Base-by-base conservation (phyloP, 2,329 filamentous ascomycete species). In the Westerdykella aurantiaca region DNA sequence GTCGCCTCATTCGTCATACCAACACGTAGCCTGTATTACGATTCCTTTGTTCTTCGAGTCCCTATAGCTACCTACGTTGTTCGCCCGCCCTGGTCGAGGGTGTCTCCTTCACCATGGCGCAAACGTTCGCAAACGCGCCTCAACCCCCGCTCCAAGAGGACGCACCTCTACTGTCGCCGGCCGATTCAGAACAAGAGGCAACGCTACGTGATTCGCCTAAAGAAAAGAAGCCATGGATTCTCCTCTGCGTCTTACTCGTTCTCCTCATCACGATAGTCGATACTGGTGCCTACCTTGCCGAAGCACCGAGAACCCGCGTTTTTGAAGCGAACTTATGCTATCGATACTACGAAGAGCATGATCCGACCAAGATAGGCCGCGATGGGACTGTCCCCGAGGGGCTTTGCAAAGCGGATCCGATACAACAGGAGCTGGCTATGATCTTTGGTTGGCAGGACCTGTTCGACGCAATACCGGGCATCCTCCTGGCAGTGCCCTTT, bases 361-460 rank as follows among this genome's bases (percentile, higher is more conserved):
- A 76, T 44, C 64, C 70, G 14, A 66, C 61, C n/a, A 61, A 69
- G 46, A 72, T 76, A 49, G 61, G 57, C 1, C 45, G 53, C 7
- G 60, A 69, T 46, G 70, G 72, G 11, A 60, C 64, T 18, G 68
- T 77, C 13, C 59, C 67, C 1, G 74, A 77, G 61, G 60, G 64
- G n/a, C 51, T 72, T 49, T 77, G 74, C 56, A 77, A 77, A 59
- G 57, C 70, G n/a, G 66, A 70, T 25, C 64, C 63, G 34, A 66
- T 77, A 16, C 74, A 77, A 51, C 65, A 72, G 38, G 69, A 72
- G 53, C 50, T 77, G 51, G 73, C 74, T 1, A 70, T 71, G 42
- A 70, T 77, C 11, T 74, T 75, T 49, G 73, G 72, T 2, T 73
- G 73, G 60, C 67, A 70, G 55, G 72, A 73, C 47, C 72, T 72